A percentile compares a stretch with the other conserved stretches of the same genome.
Conservation (phyloP, 352 stramenopile species). For the Blastocystis sp. region DNA sequence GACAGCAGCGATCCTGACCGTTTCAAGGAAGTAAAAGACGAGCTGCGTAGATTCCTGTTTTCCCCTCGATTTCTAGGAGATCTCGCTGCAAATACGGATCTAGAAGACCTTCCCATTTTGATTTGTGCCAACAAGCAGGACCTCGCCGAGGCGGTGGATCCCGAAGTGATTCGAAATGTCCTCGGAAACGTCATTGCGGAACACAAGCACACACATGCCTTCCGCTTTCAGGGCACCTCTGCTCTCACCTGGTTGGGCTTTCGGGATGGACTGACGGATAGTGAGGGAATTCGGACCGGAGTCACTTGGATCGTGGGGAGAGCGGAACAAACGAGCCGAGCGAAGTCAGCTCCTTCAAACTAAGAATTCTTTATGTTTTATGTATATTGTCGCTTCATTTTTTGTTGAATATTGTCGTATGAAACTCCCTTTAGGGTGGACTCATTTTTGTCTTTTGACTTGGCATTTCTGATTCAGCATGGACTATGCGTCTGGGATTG, state of each 20-base stretch:
- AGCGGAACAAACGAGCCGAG: conserved; percentile 45
- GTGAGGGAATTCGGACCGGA: conserved; percentile 34
- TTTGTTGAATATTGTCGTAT: background rate
- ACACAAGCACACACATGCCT: conserved; percentile 54
- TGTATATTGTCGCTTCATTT: background rate
- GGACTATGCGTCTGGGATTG: conserved; percentile 18
- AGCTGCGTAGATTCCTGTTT: conserved; percentile 68
- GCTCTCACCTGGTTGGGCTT: conserved; percentile 24
- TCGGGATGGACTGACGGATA: background rate
- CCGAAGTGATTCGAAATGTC: conserved; percentile 60
- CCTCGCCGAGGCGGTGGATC: conserved; percentile 65
- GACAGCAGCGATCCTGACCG: conserved; percentile 72
- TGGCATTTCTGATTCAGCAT: background rate
- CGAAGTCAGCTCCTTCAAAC: conserved; percentile 10
- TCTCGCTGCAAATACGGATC: conserved; percentile 68
- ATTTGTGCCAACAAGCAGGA: conserved; percentile 79
- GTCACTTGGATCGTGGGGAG: conserved; percentile 31
- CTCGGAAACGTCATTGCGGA: conserved; percentile 43
- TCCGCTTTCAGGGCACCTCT: conserved; percentile 40
- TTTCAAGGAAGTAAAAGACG: conserved; percentile 76
- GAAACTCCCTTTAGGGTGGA: background rate
- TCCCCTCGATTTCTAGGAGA: background rate
- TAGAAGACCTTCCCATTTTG: conserved; percentile 73
- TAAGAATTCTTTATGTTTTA: background rate
- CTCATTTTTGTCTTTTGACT: background rate